Base-by-base conservation (phyloP, 805 yeast genomes). In the Alloascoidea hylecoeti region DNA sequence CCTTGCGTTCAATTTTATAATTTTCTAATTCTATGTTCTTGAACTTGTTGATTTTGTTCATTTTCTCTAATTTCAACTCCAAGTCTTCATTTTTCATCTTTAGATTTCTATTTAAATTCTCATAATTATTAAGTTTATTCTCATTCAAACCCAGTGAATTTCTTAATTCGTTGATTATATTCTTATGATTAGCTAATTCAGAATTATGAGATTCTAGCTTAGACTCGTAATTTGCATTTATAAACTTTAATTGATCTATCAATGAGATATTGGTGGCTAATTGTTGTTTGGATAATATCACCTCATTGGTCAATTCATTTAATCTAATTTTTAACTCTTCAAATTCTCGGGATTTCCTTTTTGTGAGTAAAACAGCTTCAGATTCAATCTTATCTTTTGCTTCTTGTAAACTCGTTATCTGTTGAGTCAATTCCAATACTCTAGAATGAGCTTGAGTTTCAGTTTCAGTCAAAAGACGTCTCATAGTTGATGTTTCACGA, bases 401-500 rank as follows among this genome's bases (percentile, higher is more conserved):
- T 39, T 80, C 88, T 2, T 57, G 51, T 0, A 72, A 41, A n/a
- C 55, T 58, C 14, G 61, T 57, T 17, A 83, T 46, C 43, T 73
- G 74, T 3, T 64, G 63, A 37, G 63, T 69, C 15, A 76, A 54
- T 27, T 80, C 85, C n/a, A 60, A 59, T n/a, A 70, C 54, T 39
- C 70, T 70, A 2, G 50, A 45, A 23, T 66, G 68, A 33, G 71
- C 67, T 30, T 63, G 67, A 35, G 73, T 75, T 47, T 86, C 89
- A 4, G 72, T 66, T 35, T 84, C 95, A 35, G 72, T 55, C 18
- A 88, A 50, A 30, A 84, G 53, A 41, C 81, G 63, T 46, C 94
- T 67, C 56, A 86, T 71, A 0, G 84, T 75, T 1, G 76, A 63
- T 0, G 84, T 67, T 56, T 89, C 97, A 37, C 88, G 64, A 0